Conservation (phyloP, 2,329 filamentous ascomycete genomes). For the Sclerotinia sclerotiorum region DNA sequence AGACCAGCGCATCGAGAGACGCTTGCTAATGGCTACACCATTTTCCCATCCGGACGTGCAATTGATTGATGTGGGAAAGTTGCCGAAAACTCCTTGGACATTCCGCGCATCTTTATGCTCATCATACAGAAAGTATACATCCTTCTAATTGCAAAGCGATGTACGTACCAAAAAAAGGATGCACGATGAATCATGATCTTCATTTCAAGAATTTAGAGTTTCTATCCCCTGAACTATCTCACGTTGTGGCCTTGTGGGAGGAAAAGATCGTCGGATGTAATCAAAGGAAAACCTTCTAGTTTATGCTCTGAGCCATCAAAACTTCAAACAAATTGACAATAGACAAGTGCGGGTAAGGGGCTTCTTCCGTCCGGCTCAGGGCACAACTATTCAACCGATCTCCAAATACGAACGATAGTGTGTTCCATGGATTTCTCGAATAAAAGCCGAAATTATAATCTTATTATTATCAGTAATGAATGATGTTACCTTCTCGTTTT, state of each 20-base stretch:
- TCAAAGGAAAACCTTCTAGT: background rate
- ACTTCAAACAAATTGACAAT: background rate
- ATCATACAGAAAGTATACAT: background rate
- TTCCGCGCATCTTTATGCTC: conserved; percentile 9
- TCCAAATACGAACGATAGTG: conserved; percentile 4
- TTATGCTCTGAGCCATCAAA: background rate
- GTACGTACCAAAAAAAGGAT: background rate
- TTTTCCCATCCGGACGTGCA: background rate
- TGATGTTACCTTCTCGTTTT: background rate
- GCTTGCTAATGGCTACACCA: background rate
- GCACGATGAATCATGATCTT: conserved; percentile 14
- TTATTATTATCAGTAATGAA: background rate
- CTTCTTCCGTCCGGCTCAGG: background rate
- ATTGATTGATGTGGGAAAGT: conserved; percentile 3
- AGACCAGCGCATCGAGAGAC: conserved; percentile 19
- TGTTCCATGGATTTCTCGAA: background rate
- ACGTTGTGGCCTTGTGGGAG: conserved; percentile 4
- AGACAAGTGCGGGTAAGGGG: conserved; percentile 1
- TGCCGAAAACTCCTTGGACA: background rate
- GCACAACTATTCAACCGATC: too few species aligned
- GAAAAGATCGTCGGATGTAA: conserved; percentile 13
- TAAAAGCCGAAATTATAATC: conserved; percentile 1
- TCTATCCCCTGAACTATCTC: conserved; percentile 11
- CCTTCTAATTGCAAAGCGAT: conserved; percentile 1
- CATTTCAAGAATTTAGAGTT: conserved; percentile 15